Evolutionary conservation across 2,329 filamentous ascomycete species (phyloP).

Genomic region (Penicillium digitatum): DNA sequence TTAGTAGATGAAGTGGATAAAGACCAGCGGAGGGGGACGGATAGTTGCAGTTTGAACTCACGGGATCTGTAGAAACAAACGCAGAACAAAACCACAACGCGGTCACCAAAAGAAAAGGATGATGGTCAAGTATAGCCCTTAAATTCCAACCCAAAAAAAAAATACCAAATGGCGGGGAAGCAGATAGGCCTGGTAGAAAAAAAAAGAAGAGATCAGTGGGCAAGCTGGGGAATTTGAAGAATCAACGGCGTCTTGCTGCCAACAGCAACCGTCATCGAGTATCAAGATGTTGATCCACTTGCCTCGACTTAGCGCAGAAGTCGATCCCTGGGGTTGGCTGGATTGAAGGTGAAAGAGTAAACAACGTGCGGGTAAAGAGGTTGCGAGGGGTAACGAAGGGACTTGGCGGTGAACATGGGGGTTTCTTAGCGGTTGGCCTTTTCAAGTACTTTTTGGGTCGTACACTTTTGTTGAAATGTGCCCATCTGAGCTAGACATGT

Average conservation of each 20-base stretch:
- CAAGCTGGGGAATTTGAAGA: slow-evolving; percentile 30
- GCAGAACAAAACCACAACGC: slow-evolving; percentile 15
- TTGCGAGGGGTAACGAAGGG: slow-evolving; percentile 34
- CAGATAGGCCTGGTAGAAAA: slow-evolving; percentile 7
- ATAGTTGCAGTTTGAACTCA: slow-evolving; percentile 18
- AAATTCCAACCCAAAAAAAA: slow-evolving; percentile 2
- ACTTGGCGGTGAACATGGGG: slow-evolving; percentile 22
- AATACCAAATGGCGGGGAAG: slow-evolving; percentile 6
- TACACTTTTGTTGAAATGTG: not conserved
- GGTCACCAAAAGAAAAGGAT: slow-evolving; percentile 4
- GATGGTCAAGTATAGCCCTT: not conserved
- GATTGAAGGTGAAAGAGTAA: slow-evolving; percentile 29
- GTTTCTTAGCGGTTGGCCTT: slow-evolving; percentile 1
- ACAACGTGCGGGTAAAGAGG: slow-evolving; percentile 29
- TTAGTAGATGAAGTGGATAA: slow-evolving; percentile 10
- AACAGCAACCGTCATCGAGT: slow-evolving; percentile 27
- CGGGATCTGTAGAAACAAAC: slow-evolving; percentile 19
- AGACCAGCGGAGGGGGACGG: slow-evolving; percentile 5
- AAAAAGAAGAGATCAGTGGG: slow-evolving; percentile 15
- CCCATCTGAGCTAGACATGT: slow-evolving; percentile 1
- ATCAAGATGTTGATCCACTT: slow-evolving; percentile 20
- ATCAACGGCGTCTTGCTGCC: slow-evolving; percentile 14
- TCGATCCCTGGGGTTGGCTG: slow-evolving; percentile 27
- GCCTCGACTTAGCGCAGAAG: slow-evolving; percentile 17
- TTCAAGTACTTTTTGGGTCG: not conserved